Evolutionary conservation across 179 eudicot genomes (phyloP).

Genomic region (Monotropa hypopitys): DNA sequence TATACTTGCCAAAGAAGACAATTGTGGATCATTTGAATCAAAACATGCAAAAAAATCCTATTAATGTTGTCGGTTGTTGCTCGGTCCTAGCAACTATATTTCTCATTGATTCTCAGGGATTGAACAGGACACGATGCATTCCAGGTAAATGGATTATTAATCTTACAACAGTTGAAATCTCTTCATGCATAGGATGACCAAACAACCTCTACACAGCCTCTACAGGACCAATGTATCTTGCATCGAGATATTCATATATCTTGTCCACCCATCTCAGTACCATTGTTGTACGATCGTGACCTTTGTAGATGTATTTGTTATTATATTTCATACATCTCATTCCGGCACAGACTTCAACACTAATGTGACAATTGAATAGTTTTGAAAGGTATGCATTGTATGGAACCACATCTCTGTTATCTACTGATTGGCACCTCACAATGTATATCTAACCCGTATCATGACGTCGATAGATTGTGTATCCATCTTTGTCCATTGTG

Average conservation of each 20-base stretch:
- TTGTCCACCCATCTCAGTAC: background rate
- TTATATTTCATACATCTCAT: background rate
- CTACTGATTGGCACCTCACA: background rate
- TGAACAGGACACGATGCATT: background rate
- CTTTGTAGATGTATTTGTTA: background rate
- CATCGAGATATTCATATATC: background rate
- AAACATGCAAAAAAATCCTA: background rate
- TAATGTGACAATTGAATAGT: no score
- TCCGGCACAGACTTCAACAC: no score
- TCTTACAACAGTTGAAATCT: no score
- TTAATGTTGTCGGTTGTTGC: background rate
- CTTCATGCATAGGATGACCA: no score
- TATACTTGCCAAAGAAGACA: no score
- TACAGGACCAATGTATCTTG: no score
- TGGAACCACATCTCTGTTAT: conserved; percentile 3
- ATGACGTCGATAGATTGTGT: background rate
- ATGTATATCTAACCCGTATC: background rate
- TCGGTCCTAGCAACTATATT: background rate
- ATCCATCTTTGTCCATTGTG: background rate
- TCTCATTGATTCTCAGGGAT: background rate
- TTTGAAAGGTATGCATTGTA: no score
- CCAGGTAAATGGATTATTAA: no score
- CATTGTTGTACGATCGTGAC: no score
- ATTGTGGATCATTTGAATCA: no score
- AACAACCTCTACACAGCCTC: no score